phyloP scores from a whole-genome alignment of 73 alveolate genomes.

The Tetrahymena elliotti region DNA sequence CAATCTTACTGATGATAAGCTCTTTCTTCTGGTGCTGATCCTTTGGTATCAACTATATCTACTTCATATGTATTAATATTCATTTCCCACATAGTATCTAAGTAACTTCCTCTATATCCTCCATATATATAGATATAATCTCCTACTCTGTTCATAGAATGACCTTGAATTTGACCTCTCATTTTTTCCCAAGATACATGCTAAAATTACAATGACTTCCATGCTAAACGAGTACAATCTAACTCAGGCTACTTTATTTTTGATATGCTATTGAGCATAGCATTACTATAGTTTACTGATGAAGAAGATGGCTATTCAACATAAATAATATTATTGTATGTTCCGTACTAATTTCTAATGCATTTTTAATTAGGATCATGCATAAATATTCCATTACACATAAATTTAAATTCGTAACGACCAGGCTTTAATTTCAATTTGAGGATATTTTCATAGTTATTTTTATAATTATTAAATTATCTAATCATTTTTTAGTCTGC shows the following conservation, averaged over 20 bases:
- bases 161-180: conserved; percentile 21
- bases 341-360: conserved; percentile 16
- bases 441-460: neutral
- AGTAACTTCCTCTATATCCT: conserved; percentile 35
- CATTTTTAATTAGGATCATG: conserved; percentile 30
- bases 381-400: conserved; percentile 49
- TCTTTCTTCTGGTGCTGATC: conserved; percentile 41
- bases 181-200: neutral
- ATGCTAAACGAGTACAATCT: neutral
- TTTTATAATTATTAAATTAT: neutral
- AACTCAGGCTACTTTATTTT: neutral
- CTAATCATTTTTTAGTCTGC: neutral
- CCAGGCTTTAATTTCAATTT: conserved; percentile 30
- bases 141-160: conserved; percentile 45
- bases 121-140: conserved; percentile 48
- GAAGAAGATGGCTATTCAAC: conserved; percentile 1
- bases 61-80: conserved; percentile 41
- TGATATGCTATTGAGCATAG: conserved; percentile 13
- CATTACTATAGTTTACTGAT: neutral
- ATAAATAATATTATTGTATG: conserved; percentile 27
- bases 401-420: conserved; percentile 29
- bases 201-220: neutral
- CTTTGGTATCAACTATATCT: conserved; percentile 28
- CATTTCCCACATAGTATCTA: conserved; percentile 27
- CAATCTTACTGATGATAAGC: conserved; percentile 34